These are phyloP conservation scores for Lipomyces lipofer DNA, from an alignment of 805 yeast species.

Conservation along the genomic window DNA sequence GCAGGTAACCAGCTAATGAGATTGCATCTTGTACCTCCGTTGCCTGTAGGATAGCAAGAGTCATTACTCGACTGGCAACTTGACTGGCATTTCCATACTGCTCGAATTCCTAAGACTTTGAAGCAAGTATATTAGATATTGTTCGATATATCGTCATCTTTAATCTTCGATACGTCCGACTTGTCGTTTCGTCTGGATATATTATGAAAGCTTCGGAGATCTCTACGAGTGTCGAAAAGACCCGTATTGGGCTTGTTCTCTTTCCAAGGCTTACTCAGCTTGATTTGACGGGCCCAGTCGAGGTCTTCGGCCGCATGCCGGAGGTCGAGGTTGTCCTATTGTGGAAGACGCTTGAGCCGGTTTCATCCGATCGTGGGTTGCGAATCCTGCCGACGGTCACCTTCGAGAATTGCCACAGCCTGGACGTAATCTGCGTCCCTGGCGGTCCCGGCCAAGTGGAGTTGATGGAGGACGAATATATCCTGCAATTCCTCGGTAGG, in stretches of 20 bases:
- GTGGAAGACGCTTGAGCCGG: constrained; percentile 6
- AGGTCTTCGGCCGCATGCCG: constrained; percentile 8
- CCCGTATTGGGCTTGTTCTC: constrained; percentile 6
- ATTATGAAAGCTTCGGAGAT: neutral
- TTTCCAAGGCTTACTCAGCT: constrained; percentile 12
- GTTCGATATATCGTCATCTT: neutral
- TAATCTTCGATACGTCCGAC: neutral
- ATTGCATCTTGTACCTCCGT: no score
- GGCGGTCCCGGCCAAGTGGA: constrained; percentile 9
- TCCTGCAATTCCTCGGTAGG: constrained; percentile 6
- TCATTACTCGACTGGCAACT: no score
- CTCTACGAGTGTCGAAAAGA: neutral
- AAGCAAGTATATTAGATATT: neutral
- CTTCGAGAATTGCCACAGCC: neutral
- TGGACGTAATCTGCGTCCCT: constrained; percentile 13
- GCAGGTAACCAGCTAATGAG: no score
- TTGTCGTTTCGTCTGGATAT: neutral
- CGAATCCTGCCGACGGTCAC: constrained; percentile 4
- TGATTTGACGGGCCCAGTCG: constrained; percentile 9
- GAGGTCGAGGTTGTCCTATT: neutral
- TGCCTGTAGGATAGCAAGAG: no score
- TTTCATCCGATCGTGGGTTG: constrained; percentile 2
- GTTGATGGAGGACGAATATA: constrained; percentile 6
- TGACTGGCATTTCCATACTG: no score
- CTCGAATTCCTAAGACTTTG: no score